A percentile compares a stretch with the other conserved stretches of the same genome.
phyloP scores from a whole-genome alignment of 495 filamentous ascomycete species.

The Durotheca rogersii region DNA sequence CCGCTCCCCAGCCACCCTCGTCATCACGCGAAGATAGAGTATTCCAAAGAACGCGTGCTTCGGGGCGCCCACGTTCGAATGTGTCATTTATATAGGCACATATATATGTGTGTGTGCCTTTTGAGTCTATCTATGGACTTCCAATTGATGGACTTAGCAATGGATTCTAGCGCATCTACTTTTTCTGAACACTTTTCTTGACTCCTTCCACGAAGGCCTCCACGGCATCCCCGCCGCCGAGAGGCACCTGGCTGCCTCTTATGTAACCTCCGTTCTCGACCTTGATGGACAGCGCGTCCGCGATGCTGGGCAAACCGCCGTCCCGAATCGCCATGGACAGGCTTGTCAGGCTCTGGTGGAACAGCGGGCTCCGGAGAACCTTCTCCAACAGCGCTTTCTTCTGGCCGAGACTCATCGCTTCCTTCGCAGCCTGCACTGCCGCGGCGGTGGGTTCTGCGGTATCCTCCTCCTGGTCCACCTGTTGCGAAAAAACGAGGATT shows the following conservation, averaged over 20 bases:
- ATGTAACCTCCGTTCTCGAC: constrained; percentile 82
- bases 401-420: constrained; percentile 71
- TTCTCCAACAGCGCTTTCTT: constrained; percentile 79
- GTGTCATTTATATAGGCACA: too few species aligned
- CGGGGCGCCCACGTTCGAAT: too few species aligned
- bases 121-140: background rate
- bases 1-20: background rate
- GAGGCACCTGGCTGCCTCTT: constrained; percentile 68
- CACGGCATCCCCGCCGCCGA: constrained; percentile 87
- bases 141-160: background rate
- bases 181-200: constrained; percentile 68
- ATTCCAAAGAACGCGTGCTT: background rate
- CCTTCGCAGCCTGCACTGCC: constrained; percentile 65
- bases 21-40: background rate
- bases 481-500: constrained; percentile 68
- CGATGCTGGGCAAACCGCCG: constrained; percentile 86
- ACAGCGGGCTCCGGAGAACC: constrained; percentile 88
- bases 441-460: constrained; percentile 63
- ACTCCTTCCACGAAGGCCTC: constrained; percentile 88
- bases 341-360: constrained; percentile 79
- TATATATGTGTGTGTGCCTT: background rate
- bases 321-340: constrained; percentile 86
- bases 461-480: constrained; percentile 50
- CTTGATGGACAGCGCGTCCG: constrained; percentile 76
- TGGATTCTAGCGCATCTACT: constrained; percentile 27